Evolutionary conservation across 2,329 filamentous ascomycete genomes (phyloP).

Genomic region (Fusarium setosum): DNA sequence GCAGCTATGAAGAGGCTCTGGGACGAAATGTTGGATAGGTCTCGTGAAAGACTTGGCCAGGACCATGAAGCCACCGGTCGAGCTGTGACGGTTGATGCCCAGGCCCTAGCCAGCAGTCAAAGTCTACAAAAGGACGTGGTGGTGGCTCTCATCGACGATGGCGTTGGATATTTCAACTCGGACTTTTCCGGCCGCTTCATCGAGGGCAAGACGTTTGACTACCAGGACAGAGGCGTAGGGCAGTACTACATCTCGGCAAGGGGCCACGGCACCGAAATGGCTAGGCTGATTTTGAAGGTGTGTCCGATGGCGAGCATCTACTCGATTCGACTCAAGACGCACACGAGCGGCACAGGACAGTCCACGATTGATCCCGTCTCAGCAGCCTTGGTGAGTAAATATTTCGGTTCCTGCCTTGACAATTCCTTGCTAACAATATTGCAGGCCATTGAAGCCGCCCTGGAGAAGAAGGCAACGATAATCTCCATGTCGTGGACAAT

Average conservation of each 20-base stretch:
- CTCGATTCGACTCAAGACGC: slow-evolving; percentile 36
- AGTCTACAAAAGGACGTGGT: background rate
- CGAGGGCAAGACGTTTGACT: slow-evolving; percentile 16
- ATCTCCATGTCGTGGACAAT: slow-evolving; percentile 33
- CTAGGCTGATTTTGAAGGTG: slow-evolving; percentile 36
- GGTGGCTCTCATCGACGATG: slow-evolving; percentile 15
- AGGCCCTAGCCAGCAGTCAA: background rate
- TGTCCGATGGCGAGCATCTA: slow-evolving; percentile 42
- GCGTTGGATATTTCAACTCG: slow-evolving; percentile 2
- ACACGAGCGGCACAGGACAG: background rate
- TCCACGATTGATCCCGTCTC: slow-evolving; percentile 7
- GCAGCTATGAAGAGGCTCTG: background rate
- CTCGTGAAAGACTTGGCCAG: background rate
- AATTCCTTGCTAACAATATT: background rate
- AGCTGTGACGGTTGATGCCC: background rate
- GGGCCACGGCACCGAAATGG: slow-evolving; percentile 41
- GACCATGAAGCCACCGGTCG: background rate
- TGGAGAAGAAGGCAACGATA: slow-evolving; percentile 17
- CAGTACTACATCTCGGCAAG: slow-evolving; percentile 16
- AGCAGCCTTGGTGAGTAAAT: slow-evolving; percentile 13
- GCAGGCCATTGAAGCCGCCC: slow-evolving; percentile 18
- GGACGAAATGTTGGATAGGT: background rate
- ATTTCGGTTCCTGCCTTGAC: too few species aligned
- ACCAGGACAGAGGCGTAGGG: background rate
- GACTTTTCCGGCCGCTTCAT: background rate